phyloP scores from a whole-genome alignment of 2,329 filamentous ascomycete species.

The Penicillium sclerotiorum region DNA sequence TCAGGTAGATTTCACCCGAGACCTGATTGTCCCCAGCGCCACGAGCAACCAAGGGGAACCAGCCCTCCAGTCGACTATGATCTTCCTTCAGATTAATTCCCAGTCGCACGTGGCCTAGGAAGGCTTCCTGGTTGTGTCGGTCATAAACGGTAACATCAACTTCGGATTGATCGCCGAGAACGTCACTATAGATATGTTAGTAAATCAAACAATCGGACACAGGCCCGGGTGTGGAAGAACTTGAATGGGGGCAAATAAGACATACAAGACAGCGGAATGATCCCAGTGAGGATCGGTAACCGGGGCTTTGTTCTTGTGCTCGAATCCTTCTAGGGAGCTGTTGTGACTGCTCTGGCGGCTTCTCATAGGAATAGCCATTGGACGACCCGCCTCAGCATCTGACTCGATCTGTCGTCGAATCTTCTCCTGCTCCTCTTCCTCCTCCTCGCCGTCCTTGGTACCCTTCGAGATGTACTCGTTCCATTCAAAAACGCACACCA shows the following conservation, averaged over 20 bases:
- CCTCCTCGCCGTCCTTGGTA: slow-evolving; percentile 60
- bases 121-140: slow-evolving; percentile 79
- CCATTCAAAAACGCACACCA: slow-evolving; percentile 94
- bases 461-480: slow-evolving; percentile 94
- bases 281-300: slow-evolving; percentile 92
- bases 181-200: slow-evolving; percentile 66
- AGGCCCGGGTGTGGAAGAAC: not conserved
- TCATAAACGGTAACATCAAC: slow-evolving; percentile 96
- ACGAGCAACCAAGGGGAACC: slow-evolving; percentile 80
- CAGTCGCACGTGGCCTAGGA: slow-evolving; percentile 87
- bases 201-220: slow-evolving; percentile 6
- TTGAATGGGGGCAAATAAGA: no score
- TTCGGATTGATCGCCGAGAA: slow-evolving; percentile 86
- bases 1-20: slow-evolving; percentile 83
- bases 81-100: slow-evolving; percentile 70
- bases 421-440: slow-evolving; percentile 63
- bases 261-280: slow-evolving; percentile 92
- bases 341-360: slow-evolving; percentile 97
- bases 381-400: slow-evolving; percentile 70
- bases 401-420: slow-evolving; percentile 59
- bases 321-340: slow-evolving; percentile 69
- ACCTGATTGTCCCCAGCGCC: slow-evolving; percentile 78
- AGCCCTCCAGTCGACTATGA: slow-evolving; percentile 74
- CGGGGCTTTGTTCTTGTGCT: slow-evolving; percentile 61
- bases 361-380: slow-evolving; percentile 95